Evolutionary conservation across 2,329 filamentous ascomycete species (phyloP).

Genomic region (Cylindrodendrum hubeiense): DNA sequence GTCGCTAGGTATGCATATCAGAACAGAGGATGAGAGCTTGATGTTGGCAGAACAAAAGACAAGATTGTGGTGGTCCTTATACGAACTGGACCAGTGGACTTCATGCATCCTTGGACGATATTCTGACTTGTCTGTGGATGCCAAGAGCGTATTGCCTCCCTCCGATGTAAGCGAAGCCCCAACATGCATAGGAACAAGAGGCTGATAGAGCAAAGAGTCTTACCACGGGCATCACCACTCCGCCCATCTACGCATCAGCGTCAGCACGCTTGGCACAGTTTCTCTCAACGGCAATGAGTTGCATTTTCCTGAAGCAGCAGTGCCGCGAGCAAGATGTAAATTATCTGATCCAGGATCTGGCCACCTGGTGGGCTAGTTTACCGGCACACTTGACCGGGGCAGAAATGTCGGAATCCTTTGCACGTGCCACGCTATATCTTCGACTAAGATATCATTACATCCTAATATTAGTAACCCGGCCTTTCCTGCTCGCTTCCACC

Average conservation of each 20-base stretch:
- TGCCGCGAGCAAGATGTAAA: background rate
- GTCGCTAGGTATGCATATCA: background rate
- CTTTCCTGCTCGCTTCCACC: background rate
- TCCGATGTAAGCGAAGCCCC: background rate
- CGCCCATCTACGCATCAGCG: background rate
- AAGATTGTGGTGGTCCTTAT: background rate
- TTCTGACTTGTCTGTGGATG: background rate
- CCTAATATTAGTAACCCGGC: background rate
- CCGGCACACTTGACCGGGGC: background rate
- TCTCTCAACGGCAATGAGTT: background rate
- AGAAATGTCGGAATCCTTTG: background rate
- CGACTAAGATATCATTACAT: background rate
- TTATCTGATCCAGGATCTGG: background rate
- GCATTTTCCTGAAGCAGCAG: background rate
- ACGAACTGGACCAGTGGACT: background rate
- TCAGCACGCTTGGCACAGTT: background rate
- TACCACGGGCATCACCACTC: background rate
- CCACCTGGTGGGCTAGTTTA: background rate
- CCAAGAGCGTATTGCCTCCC: background rate
- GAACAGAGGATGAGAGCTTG: background rate
- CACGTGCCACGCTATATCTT: background rate
- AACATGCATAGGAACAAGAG: background rate
- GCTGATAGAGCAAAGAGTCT: background rate
- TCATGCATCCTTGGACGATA: background rate
- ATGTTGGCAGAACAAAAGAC: background rate